Evolutionary conservation across 2,329 filamentous ascomycete species (phyloP).

Genomic region (Gnomoniopsis sp.): DNA sequence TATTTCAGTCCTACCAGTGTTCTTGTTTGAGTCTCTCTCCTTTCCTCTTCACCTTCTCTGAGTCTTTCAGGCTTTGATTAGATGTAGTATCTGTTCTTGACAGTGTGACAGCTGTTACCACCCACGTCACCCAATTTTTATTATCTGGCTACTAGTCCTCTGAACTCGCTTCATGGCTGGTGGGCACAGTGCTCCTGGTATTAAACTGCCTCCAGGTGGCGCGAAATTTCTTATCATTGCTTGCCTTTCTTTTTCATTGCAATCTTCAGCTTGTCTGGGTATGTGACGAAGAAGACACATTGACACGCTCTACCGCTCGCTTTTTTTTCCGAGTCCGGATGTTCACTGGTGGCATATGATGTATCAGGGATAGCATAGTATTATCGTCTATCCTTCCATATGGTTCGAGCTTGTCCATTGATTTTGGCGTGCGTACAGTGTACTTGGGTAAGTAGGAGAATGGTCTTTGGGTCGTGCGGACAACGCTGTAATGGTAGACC

Average conservation of each 20-base stretch:
- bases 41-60: slow-evolving; percentile 4
- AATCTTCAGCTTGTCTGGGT: not conserved
- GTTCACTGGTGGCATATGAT: too few species aligned
- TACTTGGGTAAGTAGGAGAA: not conserved
- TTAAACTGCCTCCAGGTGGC: slow-evolving; percentile 9
- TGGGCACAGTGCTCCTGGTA: slow-evolving; percentile 4
- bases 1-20: not conserved
- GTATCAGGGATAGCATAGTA: too few species aligned
- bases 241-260: not conserved
- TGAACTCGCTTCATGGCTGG: not conserved
- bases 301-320: not conserved
- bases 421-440: too few species aligned
- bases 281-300: not conserved
- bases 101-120: slow-evolving; percentile 5
- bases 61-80: slow-evolving; percentile 5
- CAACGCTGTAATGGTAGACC: not conserved
- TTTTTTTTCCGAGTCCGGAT: not conserved
- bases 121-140: not conserved
- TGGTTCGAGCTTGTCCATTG: not conserved
- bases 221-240: not conserved
- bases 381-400: not conserved
- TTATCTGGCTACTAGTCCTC: not conserved
- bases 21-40: not conserved
- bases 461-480: not conserved
- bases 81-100: slow-evolving; percentile 14